Evolutionary conservation across 2,329 filamentous ascomycete genomes (phyloP), one percentile per base, ranked within the genome.

Genomic region (Alternaria novae-zelandiae): DNA sequence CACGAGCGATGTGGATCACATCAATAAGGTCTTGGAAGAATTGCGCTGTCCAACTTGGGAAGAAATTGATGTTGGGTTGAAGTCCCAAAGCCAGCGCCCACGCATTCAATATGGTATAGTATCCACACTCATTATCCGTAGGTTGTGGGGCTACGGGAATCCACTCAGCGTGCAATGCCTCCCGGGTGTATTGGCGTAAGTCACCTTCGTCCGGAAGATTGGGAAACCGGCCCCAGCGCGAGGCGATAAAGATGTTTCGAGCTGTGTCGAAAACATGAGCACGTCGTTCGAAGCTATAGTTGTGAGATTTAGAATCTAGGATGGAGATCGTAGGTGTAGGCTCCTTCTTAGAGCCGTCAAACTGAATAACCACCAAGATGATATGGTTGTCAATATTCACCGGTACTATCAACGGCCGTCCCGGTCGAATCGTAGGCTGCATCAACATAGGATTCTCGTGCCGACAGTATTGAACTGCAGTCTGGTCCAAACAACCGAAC

Each of bases 61-160:
- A 4, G 12, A 61, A 57, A 6, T 61, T 28, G 8, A 46, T 56
- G 23, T 71, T 67, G 2, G 57, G 30, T 17, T 59, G 11, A 6
- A 75, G 61, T 1, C 73, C 71, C 26, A 74, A 36, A n/a, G 71
- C 72, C 11, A 70, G 17, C 1, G 64, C 25, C 72, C 69, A 75
- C 3, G 60, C 71, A 50, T 70, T 75, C 15, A 73, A 43, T 3
- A 74, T 67, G 8, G 50, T 44, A 23, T 66, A 63, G 45, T 68
- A 71, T 6, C 70, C 70, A 25, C 71, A 70, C 17, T 60, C 54
- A 9, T 41, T 43, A 8, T 57, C 36, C 2, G 30, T 43, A 0
- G 45, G 58, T 26, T 72, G 68, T 12, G 36, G 23, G 3, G 65
- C 55, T 15, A 54, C 50, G 5, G 46, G 49, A 5, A 64, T 13